Evolutionary conservation across 2,329 filamentous ascomycete species (phyloP).

Genomic region (Scedosporium boydii): DNA sequence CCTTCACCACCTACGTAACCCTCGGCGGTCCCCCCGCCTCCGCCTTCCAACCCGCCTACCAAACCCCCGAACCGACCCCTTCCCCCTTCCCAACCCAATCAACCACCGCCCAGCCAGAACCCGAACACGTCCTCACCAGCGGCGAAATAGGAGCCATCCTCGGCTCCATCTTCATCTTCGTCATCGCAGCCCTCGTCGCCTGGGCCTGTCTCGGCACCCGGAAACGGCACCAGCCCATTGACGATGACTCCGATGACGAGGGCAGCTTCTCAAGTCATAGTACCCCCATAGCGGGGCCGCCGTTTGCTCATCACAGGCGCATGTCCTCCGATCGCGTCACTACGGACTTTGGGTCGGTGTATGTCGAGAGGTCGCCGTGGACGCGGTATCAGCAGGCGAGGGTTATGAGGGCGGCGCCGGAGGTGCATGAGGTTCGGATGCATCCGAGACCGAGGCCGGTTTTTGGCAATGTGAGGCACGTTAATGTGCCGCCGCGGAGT

Average conservation of each 20-base stretch:
- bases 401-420: not conserved
- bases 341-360: not conserved
- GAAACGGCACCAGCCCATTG: not conserved
- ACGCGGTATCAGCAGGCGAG: not conserved
- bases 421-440: not conserved
- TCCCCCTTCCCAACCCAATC: conserved; percentile 10
- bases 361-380: not conserved
- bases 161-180: conserved; percentile 27
- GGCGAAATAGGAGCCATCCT: conserved; percentile 31
- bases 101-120: conserved; percentile 1
- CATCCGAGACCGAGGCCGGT: not conserved
- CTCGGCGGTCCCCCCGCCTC: conserved; percentile 12
- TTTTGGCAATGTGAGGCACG: not conserved
- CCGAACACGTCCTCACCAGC: conserved; percentile 18
- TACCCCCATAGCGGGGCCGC: no score
- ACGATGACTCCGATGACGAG: not conserved
- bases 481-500: not conserved
- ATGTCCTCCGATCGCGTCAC: not conserved
- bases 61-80: conserved; percentile 9
- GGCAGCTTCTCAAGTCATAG: no score
- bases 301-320: not conserved
- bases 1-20: conserved; percentile 26
- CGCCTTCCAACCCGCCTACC: conserved; percentile 8
- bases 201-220: conserved; percentile 19
- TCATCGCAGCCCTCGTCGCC: conserved; percentile 22